Base-by-base conservation (phyloP, 495 filamentous ascomycete genomes). In the Penicillium samsonianum region DNA sequence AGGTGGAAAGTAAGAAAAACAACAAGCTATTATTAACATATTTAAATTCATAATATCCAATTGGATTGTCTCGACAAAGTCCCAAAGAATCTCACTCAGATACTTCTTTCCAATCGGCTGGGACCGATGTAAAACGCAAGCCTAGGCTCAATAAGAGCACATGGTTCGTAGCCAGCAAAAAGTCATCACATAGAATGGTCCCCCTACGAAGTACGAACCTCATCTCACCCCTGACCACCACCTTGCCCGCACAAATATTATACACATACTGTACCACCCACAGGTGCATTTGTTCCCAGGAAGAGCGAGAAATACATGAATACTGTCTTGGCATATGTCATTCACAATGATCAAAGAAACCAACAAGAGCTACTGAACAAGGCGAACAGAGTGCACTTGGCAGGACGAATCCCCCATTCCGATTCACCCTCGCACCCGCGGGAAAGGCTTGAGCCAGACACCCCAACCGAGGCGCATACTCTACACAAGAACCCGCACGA, bases 381-480 rank as follows among this genome's bases (percentile, higher is more conserved):
- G 35, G 16, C 35, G 16, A 38, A 38, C 16, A 38, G 5, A 38
- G 16, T n/a, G 16, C 22, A 14, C 10, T 16, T 12, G 38, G 23
- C 25, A 42, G 14, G 17, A 37, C 25, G n/a, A 20, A 53, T 19
- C n/a, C n/a, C 22, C 16, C 31, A n/a, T 22, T 46, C 44, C 22
- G 46, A 19, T 51, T 31, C 23, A 40, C 28, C 35, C 50, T 42
- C 4, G 17, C n/a, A 42, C 50, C 50, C 50, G 35, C 49, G 16
- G 37, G 23, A 20, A 14, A 28, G 44, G 8, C 22, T 12, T 9
- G 37, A 52, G 1, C 33, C 48, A 51, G 30, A 42, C 37, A 25
- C 37, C 37, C 17, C 35, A 53, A 19, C 50, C 50, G 50, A 53
- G 22, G 37, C 25, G 26, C 38, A 20, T 6, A 33, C 19, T 51